phyloP scores from a whole-genome alignment of 2,329 filamentous ascomycete species.

The Clonostachys byssicola region DNA sequence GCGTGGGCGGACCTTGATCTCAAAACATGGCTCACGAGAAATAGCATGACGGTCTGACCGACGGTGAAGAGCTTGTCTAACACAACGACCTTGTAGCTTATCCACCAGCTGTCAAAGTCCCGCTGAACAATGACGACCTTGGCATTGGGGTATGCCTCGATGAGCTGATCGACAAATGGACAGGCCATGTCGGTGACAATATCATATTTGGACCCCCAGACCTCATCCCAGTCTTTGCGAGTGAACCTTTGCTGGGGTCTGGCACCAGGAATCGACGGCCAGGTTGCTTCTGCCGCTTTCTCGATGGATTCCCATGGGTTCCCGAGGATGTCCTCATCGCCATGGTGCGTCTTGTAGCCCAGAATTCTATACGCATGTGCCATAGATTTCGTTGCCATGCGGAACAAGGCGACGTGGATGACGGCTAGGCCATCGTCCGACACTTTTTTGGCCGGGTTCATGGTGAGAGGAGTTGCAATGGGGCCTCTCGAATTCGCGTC shows the following conservation, averaged over 20 bases:
- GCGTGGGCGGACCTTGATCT: slow-evolving; percentile 17
- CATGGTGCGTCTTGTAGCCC: slow-evolving; percentile 2
- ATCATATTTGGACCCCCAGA: slow-evolving; percentile 18
- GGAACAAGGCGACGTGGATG: slow-evolving; percentile 5
- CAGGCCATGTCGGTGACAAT: slow-evolving; percentile 19
- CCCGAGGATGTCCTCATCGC: slow-evolving; percentile 1
- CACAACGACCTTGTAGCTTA: slow-evolving; percentile 20
- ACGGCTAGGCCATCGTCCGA: not conserved
- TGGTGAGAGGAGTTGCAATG: no score
- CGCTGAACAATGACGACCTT: slow-evolving; percentile 23
- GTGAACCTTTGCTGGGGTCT: slow-evolving; percentile 8
- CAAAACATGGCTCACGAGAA: slow-evolving; percentile 18
- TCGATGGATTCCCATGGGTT: slow-evolving; percentile 1
- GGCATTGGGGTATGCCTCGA: slow-evolving; percentile 21
- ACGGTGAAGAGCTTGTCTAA: slow-evolving; percentile 13
- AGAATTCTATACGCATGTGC: slow-evolving; percentile 4
- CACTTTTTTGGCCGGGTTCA: no score
- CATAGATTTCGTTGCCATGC: slow-evolving; percentile 4
- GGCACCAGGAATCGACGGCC: not conserved
- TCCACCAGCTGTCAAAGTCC: slow-evolving; percentile 21
- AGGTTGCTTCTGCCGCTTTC: slow-evolving; percentile 4
- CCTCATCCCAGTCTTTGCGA: slow-evolving; percentile 21
- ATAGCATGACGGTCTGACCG: slow-evolving; percentile 6
- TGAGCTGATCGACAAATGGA: slow-evolving; percentile 16
- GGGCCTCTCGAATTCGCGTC: no score